A percentile compares a stretch with the other conserved stretches of the same genome.
phyloP scores from a whole-genome alignment of 352 stramenopile species.

The Globisporangium recalcitrans region DNA sequence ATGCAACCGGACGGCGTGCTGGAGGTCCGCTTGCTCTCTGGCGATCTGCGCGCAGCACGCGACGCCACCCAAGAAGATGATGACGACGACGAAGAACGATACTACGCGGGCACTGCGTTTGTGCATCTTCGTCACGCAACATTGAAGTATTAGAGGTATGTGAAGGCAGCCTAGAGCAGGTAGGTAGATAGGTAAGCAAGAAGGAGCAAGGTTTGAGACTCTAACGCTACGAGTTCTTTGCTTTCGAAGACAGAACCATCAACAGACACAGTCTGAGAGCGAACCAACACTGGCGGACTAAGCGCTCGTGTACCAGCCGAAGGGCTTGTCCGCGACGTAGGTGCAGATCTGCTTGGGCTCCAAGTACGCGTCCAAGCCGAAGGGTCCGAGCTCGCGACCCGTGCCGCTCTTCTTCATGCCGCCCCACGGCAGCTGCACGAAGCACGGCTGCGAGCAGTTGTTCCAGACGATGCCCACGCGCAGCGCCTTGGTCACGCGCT shows the following conservation, averaged over 20 bases:
- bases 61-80: neutral
- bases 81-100: constrained; percentile 1
- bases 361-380: constrained; percentile 56
- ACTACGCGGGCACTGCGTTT: constrained; percentile 12
- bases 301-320: constrained; percentile 50
- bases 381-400: constrained; percentile 62
- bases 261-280: neutral
- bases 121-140: constrained; percentile 11
- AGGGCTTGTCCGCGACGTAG: constrained; percentile 63
- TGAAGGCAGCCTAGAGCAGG: too few species aligned
- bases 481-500: constrained; percentile 52
- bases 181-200: neutral
- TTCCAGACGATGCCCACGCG: constrained; percentile 60
- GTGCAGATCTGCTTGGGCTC: constrained; percentile 70
- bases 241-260: neutral
- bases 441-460: constrained; percentile 60
- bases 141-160: constrained; percentile 18
- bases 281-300: too few species aligned
- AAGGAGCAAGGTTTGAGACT: too few species aligned
- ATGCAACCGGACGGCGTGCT: constrained; percentile 9
- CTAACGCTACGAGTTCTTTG: neutral
- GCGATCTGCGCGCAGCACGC: constrained; percentile 1
- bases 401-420: constrained; percentile 83
- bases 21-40: constrained; percentile 11
- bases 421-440: constrained; percentile 71